Percentiles rank a stretch among this genome's conserved stretches.
Evolutionary conservation across 208 protist genomes (phyloP).

Genomic region (Acanthamoeba royreba): DNA sequence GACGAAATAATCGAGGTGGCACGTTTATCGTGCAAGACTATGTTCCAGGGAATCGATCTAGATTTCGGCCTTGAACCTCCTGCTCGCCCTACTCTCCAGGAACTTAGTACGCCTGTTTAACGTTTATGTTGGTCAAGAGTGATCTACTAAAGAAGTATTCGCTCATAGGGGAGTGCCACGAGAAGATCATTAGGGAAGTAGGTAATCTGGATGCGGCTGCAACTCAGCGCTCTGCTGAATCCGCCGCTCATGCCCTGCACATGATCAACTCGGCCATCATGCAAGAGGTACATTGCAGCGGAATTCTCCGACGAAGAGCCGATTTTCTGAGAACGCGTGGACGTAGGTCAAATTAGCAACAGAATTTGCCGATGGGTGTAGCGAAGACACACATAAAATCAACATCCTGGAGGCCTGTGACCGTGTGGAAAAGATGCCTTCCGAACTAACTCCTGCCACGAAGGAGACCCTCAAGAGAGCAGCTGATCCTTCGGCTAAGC

Average conservation of each 20-base stretch:
- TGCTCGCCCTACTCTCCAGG: background rate
- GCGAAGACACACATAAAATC: conserved; percentile 1
- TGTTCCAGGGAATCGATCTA: background rate
- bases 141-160: too few species aligned
- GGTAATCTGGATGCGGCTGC: background rate
- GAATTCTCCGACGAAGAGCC: too few species aligned
- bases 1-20: conserved; percentile 44
- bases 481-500: background rate
- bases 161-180: conserved; percentile 27
- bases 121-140: background rate
- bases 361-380: background rate
- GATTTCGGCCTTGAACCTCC: conserved; percentile 6
- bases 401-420: conserved; percentile 40
- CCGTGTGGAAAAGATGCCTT: conserved; percentile 39
- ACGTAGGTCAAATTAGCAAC: background rate
- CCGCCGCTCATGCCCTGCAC: background rate
- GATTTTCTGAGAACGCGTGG: too few species aligned
- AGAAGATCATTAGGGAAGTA: background rate
- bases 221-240: background rate
- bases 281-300: background rate
- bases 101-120: background rate
- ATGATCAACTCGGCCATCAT: conserved; percentile 35
- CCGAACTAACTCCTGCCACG: background rate
- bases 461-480: background rate
- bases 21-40: conserved; percentile 32